phyloP scores from a whole-genome alignment of 768 basidiomycete species.

The Tubosaeta brunneosetosa region DNA sequence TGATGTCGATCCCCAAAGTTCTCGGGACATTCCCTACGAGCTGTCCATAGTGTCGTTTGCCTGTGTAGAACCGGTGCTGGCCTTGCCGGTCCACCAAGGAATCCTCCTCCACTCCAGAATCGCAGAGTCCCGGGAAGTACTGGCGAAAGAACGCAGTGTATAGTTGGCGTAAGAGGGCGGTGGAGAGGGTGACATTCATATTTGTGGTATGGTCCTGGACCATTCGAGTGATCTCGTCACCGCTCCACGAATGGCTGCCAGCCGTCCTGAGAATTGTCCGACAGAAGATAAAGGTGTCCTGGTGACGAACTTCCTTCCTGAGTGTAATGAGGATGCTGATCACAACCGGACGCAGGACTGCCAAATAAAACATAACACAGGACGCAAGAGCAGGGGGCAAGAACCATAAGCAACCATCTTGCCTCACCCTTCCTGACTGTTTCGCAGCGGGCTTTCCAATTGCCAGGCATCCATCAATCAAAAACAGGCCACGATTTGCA shows the following conservation, averaged over 20 bases:
- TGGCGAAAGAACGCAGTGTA: background rate
- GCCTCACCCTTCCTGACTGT: background rate
- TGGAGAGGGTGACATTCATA: background rate
- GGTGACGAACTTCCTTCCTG: background rate
- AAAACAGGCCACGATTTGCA: background rate
- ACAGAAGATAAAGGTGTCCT: background rate
- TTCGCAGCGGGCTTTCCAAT: background rate
- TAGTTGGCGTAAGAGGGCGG: background rate
- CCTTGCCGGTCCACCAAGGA: background rate
- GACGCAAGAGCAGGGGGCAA: background rate
- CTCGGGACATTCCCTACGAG: background rate
- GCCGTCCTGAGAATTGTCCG: background rate
- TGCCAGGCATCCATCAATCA: background rate
- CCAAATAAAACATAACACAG: background rate
- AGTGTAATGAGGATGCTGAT: background rate
- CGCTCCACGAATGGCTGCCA: background rate
- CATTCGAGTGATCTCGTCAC: background rate
- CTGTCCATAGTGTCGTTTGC: background rate
- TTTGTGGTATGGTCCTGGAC: background rate
- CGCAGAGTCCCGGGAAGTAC: background rate
- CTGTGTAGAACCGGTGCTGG: constrained; percentile 2
- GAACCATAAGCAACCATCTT: background rate
- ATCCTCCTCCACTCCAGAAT: background rate
- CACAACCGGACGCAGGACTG: background rate
- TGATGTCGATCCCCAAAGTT: background rate